Evolutionary conservation across 192 early-diverging fungal genomes (phyloP), one percentile per base, ranked within the genome.

Genomic region (Coemansia sp.): DNA sequence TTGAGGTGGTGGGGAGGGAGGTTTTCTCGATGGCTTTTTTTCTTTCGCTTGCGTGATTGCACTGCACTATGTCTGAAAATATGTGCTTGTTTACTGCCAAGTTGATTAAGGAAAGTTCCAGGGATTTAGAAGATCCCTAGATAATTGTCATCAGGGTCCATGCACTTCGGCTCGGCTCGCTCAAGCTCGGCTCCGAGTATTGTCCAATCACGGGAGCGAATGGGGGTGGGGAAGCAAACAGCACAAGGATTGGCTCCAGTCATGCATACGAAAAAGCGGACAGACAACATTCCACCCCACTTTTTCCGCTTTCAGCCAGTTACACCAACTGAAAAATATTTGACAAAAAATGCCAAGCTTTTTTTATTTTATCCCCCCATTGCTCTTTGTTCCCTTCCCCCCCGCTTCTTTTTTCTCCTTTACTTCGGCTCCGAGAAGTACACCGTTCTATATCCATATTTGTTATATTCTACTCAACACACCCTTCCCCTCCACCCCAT

Each of bases 391-490:
- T 16, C 30, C 46, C 30, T 1, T 30, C 30, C 3, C 3, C 30
- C 30, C 30, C 30, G 1, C 30, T 38, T 23, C 33, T 16, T 9
- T 14, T 64, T 64, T 55, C 16, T 43, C 49, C 21, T 66, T 33
- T 57, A 8, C 64, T 66, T 56, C 64, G 64, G 64, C 64, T 23
- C 63, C 63, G 63, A 64, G 63, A 18, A 62, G 9, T 18, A 59
- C 57, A 59, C 57, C 57, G 57, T 18, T 59, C 21, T 24, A 8
- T 66, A 26, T 46, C 26, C 49, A 58, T 67, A 39, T n/a, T 52
- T 26, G 52, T 64, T 38, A 5, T 21, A 52, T 12, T 44, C 35
- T 26, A 26, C 51, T 24, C 4, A 53, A 53, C 21, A 0, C 3
- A 0, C n/a, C 24, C 15, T 23, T 53, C 4, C 11, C 24, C 6